These are phyloP conservation scores for Ogataea allantospora DNA, from an alignment of 805 yeast genomes.

Conservation along the genomic window DNA sequence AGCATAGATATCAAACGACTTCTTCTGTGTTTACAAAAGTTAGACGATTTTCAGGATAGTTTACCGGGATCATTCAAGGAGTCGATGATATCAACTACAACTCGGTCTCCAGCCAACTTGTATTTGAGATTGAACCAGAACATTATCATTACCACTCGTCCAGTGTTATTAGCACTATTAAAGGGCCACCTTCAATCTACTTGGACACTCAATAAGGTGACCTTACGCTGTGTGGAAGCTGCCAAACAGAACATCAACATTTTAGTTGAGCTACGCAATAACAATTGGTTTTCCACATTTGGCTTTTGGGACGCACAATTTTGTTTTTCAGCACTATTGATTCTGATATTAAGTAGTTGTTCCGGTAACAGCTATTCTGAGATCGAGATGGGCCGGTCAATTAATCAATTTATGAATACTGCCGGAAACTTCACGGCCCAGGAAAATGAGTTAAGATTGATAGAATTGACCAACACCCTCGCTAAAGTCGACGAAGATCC, in stretches of 20 bases:
- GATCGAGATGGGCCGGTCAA: conserved; percentile 24
- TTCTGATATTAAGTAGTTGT: conserved; percentile 26
- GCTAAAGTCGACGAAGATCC: not conserved
- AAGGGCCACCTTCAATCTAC: conserved; percentile 25
- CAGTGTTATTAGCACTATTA: conserved; percentile 31
- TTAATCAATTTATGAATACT: conserved; percentile 26
- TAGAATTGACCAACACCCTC: conserved; percentile 6
- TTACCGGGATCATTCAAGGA: conserved; percentile 22
- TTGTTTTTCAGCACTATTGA: conserved; percentile 31
- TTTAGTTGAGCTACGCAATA: conserved; percentile 16
- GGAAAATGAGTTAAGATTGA: conserved; percentile 30
- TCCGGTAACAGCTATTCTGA: conserved; percentile 23
- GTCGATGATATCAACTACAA: conserved; percentile 15
- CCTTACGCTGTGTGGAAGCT: conserved; percentile 29
- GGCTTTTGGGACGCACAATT: conserved; percentile 37
- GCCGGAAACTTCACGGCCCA: conserved; percentile 34
- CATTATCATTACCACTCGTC: conserved; percentile 34
- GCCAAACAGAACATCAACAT: conserved; percentile 13
- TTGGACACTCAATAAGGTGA: conserved; percentile 27
- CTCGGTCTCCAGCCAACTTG: conserved; percentile 32
- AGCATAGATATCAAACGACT: conserved; percentile 26
- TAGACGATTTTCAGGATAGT: conserved; percentile 25
- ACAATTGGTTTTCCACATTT: conserved; percentile 32
- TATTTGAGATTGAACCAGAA: conserved; percentile 33
- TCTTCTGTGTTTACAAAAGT: conserved; percentile 23